These are phyloP conservation scores for Penicillium mononematosum DNA, from an alignment of 495 filamentous ascomycete species.

Conservation along the genomic window DNA sequence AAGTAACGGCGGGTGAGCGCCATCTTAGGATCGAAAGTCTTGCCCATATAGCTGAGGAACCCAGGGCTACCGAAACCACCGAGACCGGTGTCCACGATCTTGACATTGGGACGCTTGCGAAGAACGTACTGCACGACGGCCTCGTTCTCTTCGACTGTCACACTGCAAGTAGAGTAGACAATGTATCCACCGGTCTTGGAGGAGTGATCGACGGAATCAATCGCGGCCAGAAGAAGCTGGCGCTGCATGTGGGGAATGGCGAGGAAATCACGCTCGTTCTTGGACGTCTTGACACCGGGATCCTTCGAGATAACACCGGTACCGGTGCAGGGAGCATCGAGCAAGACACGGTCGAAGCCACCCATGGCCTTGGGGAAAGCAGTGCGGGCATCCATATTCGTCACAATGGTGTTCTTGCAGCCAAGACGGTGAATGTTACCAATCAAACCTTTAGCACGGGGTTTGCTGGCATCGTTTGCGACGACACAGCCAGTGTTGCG, in stretches of 20 bases:
- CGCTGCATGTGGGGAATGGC: conserved; percentile 90
- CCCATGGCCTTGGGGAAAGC: conserved; percentile 88
- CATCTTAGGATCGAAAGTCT: conserved; percentile 83
- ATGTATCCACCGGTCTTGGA: conserved; percentile 89
- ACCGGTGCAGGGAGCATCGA: conserved; percentile 80
- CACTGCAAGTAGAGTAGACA: conserved; percentile 90
- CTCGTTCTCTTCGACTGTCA: conserved; percentile 93
- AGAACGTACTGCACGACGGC: conserved; percentile 91
- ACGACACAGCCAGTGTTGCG: conserved; percentile 96
- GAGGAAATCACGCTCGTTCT: conserved; percentile 90
- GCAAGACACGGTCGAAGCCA: conserved; percentile 82
- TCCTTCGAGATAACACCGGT: conserved; percentile 95
- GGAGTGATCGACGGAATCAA: conserved; percentile 86
- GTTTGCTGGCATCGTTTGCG: conserved; percentile 93
- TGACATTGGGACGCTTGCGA: conserved; percentile 85
- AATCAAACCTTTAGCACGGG: conserved; percentile 91
- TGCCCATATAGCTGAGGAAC: conserved; percentile 82
- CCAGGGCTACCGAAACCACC: conserved; percentile 86
- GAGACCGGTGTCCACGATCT: conserved; percentile 87
- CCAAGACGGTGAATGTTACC: conserved; percentile 97
- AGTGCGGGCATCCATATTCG: conserved; percentile 87
- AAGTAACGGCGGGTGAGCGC: conserved; percentile 87
- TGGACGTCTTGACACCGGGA: conserved; percentile 93
- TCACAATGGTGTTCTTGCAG: conserved; percentile 89
- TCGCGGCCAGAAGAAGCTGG: conserved; percentile 86